Conservation (phyloP, 345 rosid genomes). For the Eucalyptus pauciflora region DNA sequence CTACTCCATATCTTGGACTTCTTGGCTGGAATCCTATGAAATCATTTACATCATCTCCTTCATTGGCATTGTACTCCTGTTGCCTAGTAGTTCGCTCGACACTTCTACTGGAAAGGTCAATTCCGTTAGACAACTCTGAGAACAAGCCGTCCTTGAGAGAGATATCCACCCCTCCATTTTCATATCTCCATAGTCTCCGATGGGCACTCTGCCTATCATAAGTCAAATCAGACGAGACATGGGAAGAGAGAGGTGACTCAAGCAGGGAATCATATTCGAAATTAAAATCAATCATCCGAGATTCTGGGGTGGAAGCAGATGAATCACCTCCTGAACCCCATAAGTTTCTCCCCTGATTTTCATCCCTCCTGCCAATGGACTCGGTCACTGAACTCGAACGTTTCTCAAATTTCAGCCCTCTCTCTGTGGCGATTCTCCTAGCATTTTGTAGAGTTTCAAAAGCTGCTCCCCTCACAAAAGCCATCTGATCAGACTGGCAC, state of each 20-base stretch:
- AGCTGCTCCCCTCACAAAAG: slow-evolving; percentile 84
- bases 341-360: slow-evolving; percentile 6
- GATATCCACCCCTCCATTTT: slow-evolving; percentile 51
- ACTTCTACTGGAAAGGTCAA: slow-evolving; percentile 19
- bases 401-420: slow-evolving; percentile 46
- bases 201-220: slow-evolving; percentile 55
- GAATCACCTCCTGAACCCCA: slow-evolving; percentile 18
- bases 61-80: slow-evolving; percentile 13
- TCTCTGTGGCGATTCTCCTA: slow-evolving; percentile 42
- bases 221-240: slow-evolving; percentile 14
- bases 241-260: slow-evolving; percentile 54
- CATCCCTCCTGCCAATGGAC: slow-evolving; percentile 47
- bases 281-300: slow-evolving; percentile 57
- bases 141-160: slow-evolving; percentile 74
- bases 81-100: slow-evolving; percentile 4
- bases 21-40: slow-evolving; percentile 35
- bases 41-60: slow-evolving; percentile 19
- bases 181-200: slow-evolving; percentile 42
- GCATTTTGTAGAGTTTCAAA: slow-evolving; percentile 83
- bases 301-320: slow-evolving; percentile 67
- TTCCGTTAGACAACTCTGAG: slow-evolving; percentile 33
- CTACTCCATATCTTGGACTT: slow-evolving; percentile 24
- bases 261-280: slow-evolving; percentile 37
- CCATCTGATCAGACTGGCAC: slow-evolving; percentile 79
- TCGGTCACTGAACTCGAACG: slow-evolving; percentile 50